phyloP scores from a whole-genome alignment of 441 rosid species.

The Arabidopsis hybrid region DNA sequence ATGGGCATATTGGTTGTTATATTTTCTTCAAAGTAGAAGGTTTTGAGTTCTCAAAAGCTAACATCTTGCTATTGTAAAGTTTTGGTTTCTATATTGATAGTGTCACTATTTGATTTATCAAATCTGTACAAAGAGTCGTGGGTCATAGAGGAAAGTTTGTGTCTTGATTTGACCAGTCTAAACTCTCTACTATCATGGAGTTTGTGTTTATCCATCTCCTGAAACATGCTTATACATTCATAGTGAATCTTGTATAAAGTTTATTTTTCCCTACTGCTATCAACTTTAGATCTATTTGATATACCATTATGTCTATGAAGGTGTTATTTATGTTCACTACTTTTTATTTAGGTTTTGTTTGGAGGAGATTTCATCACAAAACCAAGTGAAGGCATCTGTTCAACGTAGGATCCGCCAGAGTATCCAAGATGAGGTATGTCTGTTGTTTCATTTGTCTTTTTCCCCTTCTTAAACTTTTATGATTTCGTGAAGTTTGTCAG shows the following conservation, averaged over 20 bases:
- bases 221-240: conserved; percentile 3
- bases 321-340: conserved; percentile 1
- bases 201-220: conserved; percentile 10
- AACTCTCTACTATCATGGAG: not conserved
- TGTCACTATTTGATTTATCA: conserved; percentile 2
- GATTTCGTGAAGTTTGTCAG: conserved; percentile 16
- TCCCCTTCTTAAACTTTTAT: conserved; percentile 2
- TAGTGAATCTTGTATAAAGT: not conserved
- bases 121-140: not conserved
- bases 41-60: not conserved
- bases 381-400: conserved; percentile 98
- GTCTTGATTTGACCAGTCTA: not conserved
- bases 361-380: conserved; percentile 94
- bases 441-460: conserved; percentile 17
- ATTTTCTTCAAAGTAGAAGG: not conserved
- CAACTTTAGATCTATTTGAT: not conserved
- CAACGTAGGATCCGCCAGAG: conserved; percentile 96
- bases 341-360: conserved; percentile 67
- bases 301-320: conserved; percentile 2
- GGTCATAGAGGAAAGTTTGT: not conserved
- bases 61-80: not conserved
- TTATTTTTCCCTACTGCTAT: conserved; percentile 3
- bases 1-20: not conserved
- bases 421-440: conserved; percentile 87
- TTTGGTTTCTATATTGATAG: not conserved